These are phyloP conservation scores for Penicillium ochrochloron DNA, from an alignment of 495 filamentous ascomycete genomes.

Conservation along the genomic window DNA sequence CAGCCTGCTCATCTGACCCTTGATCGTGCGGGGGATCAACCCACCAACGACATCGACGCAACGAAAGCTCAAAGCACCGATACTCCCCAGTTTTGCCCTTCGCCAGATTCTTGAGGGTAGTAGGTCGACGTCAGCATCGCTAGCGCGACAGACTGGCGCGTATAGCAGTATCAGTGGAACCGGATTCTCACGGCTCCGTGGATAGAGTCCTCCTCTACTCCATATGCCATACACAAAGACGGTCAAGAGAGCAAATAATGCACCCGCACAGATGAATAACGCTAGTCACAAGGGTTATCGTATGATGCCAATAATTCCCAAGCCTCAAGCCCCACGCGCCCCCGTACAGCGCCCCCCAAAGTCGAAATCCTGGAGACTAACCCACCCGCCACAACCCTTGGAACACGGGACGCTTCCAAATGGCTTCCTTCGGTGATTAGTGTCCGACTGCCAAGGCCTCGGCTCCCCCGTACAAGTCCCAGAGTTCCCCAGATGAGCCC, in stretches of 20 bases:
- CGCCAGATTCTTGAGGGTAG: neutral
- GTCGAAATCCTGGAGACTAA: neutral
- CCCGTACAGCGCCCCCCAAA: neutral
- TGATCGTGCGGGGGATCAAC: conserved; percentile 11
- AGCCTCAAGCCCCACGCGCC: neutral
- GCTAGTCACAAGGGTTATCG: neutral
- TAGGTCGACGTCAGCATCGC: neutral
- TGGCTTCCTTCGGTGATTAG: neutral
- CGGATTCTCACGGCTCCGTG: neutral
- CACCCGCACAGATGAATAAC: neutral
- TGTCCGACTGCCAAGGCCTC: neutral
- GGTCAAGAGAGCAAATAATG: no score
- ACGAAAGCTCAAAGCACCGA: neutral
- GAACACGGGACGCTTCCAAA: neutral
- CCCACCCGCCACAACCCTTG: neutral
- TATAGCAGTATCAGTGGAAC: neutral
- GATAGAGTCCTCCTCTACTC: neutral
- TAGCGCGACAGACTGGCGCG: neutral
- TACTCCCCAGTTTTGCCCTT: neutral
- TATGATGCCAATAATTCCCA: conserved; percentile 1
- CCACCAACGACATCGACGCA: neutral
- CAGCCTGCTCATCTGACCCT: conserved; percentile 18
- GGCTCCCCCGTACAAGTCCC: neutral
- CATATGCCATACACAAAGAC: no score
- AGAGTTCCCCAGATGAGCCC: neutral